phyloP scores from a whole-genome alignment of 768 basidiomycete genomes.

The Naganishia friedmannii region DNA sequence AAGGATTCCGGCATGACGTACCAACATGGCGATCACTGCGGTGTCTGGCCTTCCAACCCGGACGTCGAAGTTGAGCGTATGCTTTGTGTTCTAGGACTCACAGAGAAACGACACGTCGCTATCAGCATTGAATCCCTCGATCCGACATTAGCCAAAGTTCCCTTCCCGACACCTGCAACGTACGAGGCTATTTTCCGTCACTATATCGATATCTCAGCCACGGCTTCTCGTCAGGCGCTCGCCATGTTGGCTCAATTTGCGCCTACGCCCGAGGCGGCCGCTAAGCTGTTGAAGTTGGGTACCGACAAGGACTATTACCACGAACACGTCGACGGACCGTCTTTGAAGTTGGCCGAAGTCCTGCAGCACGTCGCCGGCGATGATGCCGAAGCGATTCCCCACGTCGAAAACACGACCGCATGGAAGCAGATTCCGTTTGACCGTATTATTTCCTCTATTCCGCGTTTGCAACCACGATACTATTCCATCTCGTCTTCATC shows the following conservation, averaged over 20 bases:
- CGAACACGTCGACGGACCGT: conserved; percentile 67
- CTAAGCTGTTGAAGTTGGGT: conserved; percentile 70
- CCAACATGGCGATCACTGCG: conserved; percentile 97
- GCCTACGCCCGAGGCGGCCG: conserved; percentile 72
- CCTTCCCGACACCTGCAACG: conserved; percentile 95
- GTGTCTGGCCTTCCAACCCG: conserved; percentile 93
- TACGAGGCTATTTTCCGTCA: conserved; percentile 89
- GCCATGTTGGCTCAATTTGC: conserved; percentile 83
- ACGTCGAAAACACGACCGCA: conserved; percentile 72
- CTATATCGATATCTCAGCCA: conserved; percentile 94
- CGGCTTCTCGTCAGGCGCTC: conserved; percentile 89
- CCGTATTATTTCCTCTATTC: conserved; percentile 86
- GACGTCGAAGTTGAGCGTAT: conserved; percentile 87
- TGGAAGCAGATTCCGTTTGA: conserved; percentile 91
- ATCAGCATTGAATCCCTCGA: conserved; percentile 96
- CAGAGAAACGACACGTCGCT: conserved; percentile 72
- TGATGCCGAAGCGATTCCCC: conserved; percentile 56
- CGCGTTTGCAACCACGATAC: conserved; percentile 92
- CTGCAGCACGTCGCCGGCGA: conserved; percentile 86
- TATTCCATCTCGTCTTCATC: conserved; percentile 98
- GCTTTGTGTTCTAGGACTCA: conserved; percentile 77
- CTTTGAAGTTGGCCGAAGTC: conserved; percentile 87
- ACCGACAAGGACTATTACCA: conserved; percentile 84
- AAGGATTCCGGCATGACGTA: conserved; percentile 97
- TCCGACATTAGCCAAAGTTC: conserved; percentile 94